These are phyloP conservation scores for Nevesoporus exiguus DNA, from an alignment of 768 basidiomycete genomes.

Conservation along the genomic window DNA sequence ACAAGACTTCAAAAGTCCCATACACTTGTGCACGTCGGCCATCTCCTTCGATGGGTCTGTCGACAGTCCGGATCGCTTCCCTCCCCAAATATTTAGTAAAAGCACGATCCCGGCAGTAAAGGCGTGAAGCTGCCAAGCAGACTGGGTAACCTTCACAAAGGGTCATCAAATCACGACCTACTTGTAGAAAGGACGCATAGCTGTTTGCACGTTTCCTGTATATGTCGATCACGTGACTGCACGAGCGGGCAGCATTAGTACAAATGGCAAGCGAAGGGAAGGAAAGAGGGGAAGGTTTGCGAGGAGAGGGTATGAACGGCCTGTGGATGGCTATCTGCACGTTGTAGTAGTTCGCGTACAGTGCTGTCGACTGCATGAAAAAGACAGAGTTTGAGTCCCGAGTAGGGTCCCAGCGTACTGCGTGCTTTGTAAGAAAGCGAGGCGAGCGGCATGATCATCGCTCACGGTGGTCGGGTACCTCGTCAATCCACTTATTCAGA, in stretches of 20 bases:
- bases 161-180: slow-evolving; percentile 8
- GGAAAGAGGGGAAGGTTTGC: slow-evolving; percentile 44
- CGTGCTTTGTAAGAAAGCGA: slow-evolving; percentile 8
- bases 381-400: slow-evolving; percentile 34
- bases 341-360: slow-evolving; percentile 54
- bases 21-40: slow-evolving; percentile 50
- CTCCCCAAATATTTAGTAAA: slow-evolving; percentile 55
- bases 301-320: slow-evolving; percentile 69
- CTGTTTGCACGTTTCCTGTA: slow-evolving; percentile 37
- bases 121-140: slow-evolving; percentile 33
- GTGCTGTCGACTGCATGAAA: slow-evolving; percentile 47
- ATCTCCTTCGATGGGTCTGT: slow-evolving; percentile 44
- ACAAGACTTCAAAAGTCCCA: slow-evolving; percentile 37
- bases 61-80: slow-evolving; percentile 39
- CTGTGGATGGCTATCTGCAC: slow-evolving; percentile 72
- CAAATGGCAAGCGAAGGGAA: slow-evolving; percentile 77
- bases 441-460: neutral
- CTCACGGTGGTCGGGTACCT: slow-evolving; percentile 49
- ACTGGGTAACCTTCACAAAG: neutral
- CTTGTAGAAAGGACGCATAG: slow-evolving; percentile 29
- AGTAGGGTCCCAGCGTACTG: slow-evolving; percentile 45
- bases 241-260: slow-evolving; percentile 79
- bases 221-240: slow-evolving; percentile 65
- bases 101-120: slow-evolving; percentile 52
- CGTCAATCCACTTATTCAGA: slow-evolving; percentile 75